phyloP scores from a whole-genome alignment of 1,284 basidiomycete genomes.

The Ceratobasidium sp. region DNA sequence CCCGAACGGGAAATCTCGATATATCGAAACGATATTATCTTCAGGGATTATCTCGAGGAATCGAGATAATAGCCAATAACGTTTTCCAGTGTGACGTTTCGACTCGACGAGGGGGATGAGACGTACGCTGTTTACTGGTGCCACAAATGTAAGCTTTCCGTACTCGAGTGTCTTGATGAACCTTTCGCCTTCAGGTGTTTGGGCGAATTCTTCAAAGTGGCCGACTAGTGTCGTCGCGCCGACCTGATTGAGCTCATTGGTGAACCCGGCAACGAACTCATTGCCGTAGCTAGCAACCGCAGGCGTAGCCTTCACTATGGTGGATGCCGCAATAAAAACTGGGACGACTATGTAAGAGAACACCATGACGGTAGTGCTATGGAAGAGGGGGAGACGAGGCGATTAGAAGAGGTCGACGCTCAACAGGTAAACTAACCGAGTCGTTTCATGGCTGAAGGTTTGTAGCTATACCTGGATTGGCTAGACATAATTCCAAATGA shows the following conservation, averaged over 20 bases:
- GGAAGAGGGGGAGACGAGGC: background rate
- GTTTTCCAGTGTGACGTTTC: no score
- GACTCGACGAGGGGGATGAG: no score
- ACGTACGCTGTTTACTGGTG: slow-evolving; percentile 15
- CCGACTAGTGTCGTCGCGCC: background rate
- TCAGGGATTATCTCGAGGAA: no score
- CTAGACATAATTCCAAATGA: no score
- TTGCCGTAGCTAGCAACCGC: background rate
- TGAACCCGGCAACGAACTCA: background rate
- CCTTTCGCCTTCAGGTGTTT: background rate
- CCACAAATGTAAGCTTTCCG: slow-evolving; percentile 4
- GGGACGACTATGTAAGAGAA: background rate
- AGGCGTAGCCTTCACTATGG: background rate
- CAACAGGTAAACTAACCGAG: no score
- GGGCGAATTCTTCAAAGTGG: background rate
- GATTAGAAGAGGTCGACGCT: no score
- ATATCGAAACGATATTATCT: no score
- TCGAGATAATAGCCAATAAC: no score
- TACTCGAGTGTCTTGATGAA: slow-evolving; percentile 12
- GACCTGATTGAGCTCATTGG: background rate
- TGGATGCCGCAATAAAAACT: background rate
- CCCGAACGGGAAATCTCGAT: no score
- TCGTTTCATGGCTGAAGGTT: no score
- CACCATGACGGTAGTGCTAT: background rate
- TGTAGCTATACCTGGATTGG: no score